phyloP scores from a whole-genome alignment of 331 rosid species.

The Stylosanthes scabra region DNA sequence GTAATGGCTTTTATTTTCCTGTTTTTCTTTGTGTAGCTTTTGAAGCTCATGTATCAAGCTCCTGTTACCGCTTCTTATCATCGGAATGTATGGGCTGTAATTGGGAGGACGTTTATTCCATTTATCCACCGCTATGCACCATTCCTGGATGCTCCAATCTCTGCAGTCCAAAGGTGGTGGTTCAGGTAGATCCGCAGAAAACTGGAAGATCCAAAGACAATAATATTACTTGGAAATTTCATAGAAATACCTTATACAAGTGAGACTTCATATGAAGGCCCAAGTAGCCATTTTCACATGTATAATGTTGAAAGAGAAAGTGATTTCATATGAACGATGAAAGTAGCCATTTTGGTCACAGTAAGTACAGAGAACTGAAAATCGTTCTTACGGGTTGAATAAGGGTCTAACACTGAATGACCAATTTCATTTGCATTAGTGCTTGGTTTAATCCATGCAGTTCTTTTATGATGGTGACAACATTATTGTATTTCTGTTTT shows the following conservation, averaged over 20 bases:
- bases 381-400: constrained; percentile 36
- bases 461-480: neutral
- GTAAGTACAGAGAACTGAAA: constrained; percentile 28
- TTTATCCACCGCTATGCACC: constrained; percentile 70
- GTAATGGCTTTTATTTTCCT: constrained; percentile 10
- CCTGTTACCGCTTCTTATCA: constrained; percentile 86
- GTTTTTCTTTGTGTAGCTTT: constrained; percentile 53
- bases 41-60: constrained; percentile 94
- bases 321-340: constrained; percentile 22
- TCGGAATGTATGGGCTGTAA: constrained; percentile 83
- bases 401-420: constrained; percentile 35
- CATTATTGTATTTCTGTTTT: neutral
- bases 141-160: constrained; percentile 68
- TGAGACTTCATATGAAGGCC: constrained; percentile 24
- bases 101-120: constrained; percentile 70
- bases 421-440: constrained; percentile 16
- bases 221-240: neutral
- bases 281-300: constrained; percentile 38
- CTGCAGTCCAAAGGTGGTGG: constrained; percentile 94
- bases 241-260: neutral
- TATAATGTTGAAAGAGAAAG: constrained; percentile 20
- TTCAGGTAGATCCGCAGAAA: constrained; percentile 61
- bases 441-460: neutral
- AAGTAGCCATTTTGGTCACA: constrained; percentile 16
- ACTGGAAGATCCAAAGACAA: neutral